These are phyloP conservation scores for Blastobotrys indianensis DNA, from an alignment of 1,139 yeast species.

Conservation along the genomic window DNA sequence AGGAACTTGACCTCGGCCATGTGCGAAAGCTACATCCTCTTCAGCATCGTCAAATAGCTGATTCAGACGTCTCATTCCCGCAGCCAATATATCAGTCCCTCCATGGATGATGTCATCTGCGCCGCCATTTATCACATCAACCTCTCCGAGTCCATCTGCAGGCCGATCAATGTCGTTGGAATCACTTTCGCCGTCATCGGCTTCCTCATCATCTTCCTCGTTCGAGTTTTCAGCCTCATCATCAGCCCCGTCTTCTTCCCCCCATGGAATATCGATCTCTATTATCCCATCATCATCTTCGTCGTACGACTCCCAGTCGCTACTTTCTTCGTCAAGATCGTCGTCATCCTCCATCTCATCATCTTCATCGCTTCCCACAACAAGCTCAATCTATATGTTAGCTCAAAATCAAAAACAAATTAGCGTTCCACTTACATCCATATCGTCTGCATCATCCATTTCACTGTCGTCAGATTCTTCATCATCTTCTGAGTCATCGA, in stretches of 20 bases:
- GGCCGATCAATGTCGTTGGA: too few species aligned
- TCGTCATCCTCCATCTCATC: conserved; percentile 35
- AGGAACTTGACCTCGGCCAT: too few species aligned
- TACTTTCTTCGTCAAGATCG: conserved; percentile 31
- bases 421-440: conserved; percentile 21
- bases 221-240: conserved; percentile 17
- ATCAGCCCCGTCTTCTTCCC: conserved; percentile 2
- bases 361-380: conserved; percentile 35
- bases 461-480: conserved; percentile 24
- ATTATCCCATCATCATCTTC: conserved; percentile 25
- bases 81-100: too few species aligned
- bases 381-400: conserved; percentile 20
- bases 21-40: too few species aligned
- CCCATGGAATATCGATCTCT: background rate
- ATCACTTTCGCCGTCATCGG: conserved; percentile 18
- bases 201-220: conserved; percentile 17
- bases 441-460: conserved; percentile 28
- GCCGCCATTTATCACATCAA: too few species aligned
- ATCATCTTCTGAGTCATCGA: conserved; percentile 29
- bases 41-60: too few species aligned
- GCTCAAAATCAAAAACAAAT: conserved; percentile 2
- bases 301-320: conserved; percentile 27
- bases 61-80: too few species aligned
- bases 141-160: too few species aligned
- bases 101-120: too few species aligned